A percentile compares a stretch with the other conserved stretches of the same genome.
These are phyloP conservation scores for Neofusicoccum laricinum DNA, from an alignment of 2,329 filamentous ascomycete genomes.

Conservation along the genomic window DNA sequence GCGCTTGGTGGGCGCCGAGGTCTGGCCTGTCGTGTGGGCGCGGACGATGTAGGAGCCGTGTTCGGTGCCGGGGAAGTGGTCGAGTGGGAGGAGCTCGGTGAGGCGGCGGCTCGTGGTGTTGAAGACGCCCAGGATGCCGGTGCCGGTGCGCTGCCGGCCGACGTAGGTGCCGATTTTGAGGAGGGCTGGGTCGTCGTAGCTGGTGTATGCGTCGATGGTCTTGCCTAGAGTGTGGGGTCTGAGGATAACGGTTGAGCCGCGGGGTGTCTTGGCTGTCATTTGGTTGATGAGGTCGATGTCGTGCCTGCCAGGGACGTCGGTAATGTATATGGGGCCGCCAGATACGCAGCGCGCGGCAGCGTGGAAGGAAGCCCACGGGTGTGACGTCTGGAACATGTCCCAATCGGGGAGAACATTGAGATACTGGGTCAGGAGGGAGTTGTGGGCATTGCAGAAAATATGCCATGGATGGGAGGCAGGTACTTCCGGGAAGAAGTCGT, in stretches of 20 bases:
- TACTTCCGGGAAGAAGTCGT: slow-evolving; percentile 86
- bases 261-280: slow-evolving; percentile 72
- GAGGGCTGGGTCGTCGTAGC: slow-evolving; percentile 69
- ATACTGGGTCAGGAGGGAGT: slow-evolving; percentile 75
- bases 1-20: slow-evolving; percentile 53
- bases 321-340: slow-evolving; percentile 92
- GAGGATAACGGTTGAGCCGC: slow-evolving; percentile 71
- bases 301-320: slow-evolving; percentile 81
- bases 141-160: slow-evolving; percentile 65
- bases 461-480: slow-evolving; percentile 88
- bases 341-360: slow-evolving; percentile 86
- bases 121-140: slow-evolving; percentile 78
- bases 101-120: slow-evolving; percentile 66
- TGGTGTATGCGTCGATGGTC: slow-evolving; percentile 68
- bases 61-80: slow-evolving; percentile 69
- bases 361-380: slow-evolving; percentile 76
- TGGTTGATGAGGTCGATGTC: slow-evolving; percentile 71
- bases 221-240: slow-evolving; percentile 73
- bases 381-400: slow-evolving; percentile 70
- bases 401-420: slow-evolving; percentile 85
- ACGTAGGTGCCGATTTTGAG: slow-evolving; percentile 79
- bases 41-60: slow-evolving; percentile 66
- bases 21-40: slow-evolving; percentile 64
- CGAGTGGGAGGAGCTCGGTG: slow-evolving; percentile 67
- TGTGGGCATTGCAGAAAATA: slow-evolving; percentile 91